Evolutionary conservation across 345 rosid genomes (phyloP).

Genomic region (Cardamine resedifolia): DNA sequence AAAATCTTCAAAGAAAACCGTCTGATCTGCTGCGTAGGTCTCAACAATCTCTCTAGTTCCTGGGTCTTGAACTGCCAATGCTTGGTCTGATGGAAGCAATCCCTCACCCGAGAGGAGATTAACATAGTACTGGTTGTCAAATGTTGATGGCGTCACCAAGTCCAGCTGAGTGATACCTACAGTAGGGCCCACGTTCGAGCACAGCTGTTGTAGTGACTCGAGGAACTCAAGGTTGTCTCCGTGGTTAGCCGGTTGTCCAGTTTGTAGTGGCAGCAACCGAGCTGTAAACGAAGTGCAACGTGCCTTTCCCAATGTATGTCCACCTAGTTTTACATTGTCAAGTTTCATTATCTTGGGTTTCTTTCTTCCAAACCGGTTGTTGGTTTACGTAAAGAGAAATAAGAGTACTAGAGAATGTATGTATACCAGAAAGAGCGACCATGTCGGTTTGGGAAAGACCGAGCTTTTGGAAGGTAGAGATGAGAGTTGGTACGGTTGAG

Average conservation of each 20-base stretch:
- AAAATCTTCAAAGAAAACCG: constrained; percentile 62
- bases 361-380: neutral
- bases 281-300: constrained; percentile 67
- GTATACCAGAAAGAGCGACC: constrained; percentile 74
- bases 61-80: constrained; percentile 50
- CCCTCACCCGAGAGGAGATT: constrained; percentile 80
- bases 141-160: constrained; percentile 66
- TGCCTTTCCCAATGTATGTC: constrained; percentile 81
- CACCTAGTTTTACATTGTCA: constrained; percentile 47
- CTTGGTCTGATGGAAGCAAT: constrained; percentile 76
- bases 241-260: constrained; percentile 36
- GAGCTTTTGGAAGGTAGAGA: constrained; percentile 61
- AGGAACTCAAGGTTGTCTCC: constrained; percentile 57
- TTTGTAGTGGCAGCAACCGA: constrained; percentile 45
- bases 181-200: constrained; percentile 39
- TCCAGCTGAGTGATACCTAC: constrained; percentile 59
- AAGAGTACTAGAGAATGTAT: constrained; percentile 3
- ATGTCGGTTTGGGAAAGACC: constrained; percentile 68
- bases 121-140: constrained; percentile 79
- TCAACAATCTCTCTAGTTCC: constrained; percentile 51
- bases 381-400: neutral
- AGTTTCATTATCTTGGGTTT: neutral
- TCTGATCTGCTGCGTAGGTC: constrained; percentile 52
- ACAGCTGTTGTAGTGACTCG: constrained; percentile 60
- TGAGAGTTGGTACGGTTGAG: constrained; percentile 55